Evolutionary conservation across 106 monocot species (phyloP), one percentile per base, ranked within the genome.

Genomic region (Acorus gramineus): DNA sequence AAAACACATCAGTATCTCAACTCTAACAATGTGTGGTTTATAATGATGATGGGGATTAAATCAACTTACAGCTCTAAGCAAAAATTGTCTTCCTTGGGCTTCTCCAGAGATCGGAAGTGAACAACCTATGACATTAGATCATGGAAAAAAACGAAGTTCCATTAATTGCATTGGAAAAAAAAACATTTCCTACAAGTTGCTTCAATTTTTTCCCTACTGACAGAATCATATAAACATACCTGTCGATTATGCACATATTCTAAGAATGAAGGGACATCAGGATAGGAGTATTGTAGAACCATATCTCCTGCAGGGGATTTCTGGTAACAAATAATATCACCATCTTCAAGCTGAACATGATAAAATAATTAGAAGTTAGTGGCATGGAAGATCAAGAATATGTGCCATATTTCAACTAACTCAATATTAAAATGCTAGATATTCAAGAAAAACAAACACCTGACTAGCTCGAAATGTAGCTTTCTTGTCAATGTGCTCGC

Each of bases 41-140:
- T 65, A 42, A 50, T 51, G 12, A 3, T 66, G 3, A 59, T 0
- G 2, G 46, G 14, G 47, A n/a, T 52, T 53, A 43, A 6, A 11
- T 47, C 61, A 45, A 52, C 85, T 81, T 74, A 96, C 90, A 96
- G 58, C 75, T 96, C 96, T 59, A 98, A 73, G 52, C 59, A 76
- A 75, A 98, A 98, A 76, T 88, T 88, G 55, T 98, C 91, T 51
- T 98, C 96, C 77, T 98, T 98, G 50, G 96, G 88, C 69, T 85
- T 98, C 61, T 98, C 96, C 60, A 91, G 57, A 43, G 83, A 79
- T 50, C 96, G 76, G 71, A 98, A 98, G 69, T 91, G 96, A 46
- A 98, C 96, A 77, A 98, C 79, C 96, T 96, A 75, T 49, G 57
- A n/a, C 55, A 60, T 53, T 49, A 75, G 2, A 63, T 14, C 42